These are phyloP conservation scores for Cornus florida DNA, from an alignment of 148 eudicot species.

Conservation along the genomic window DNA sequence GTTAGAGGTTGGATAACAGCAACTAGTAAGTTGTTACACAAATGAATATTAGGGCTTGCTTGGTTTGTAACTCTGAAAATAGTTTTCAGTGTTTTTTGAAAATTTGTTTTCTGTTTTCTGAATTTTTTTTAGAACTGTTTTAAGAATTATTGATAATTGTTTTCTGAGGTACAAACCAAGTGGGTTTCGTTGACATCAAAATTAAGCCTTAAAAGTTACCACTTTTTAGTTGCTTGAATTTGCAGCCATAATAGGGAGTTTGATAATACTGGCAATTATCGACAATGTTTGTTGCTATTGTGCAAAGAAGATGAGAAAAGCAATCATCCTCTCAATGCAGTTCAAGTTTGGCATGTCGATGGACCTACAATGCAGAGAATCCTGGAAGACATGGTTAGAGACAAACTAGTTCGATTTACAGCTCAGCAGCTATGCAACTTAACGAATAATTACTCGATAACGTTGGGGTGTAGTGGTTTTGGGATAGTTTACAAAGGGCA, in stretches of 20 bases:
- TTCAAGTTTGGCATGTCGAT: background rate
- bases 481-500: constrained; percentile 29
- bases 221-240: background rate
- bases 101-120: too few relatives aligned
- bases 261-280: background rate
- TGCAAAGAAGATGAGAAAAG: background rate
- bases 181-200: background rate
- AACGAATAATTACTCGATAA: background rate
- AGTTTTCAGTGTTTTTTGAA: too few relatives aligned
- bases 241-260: background rate
- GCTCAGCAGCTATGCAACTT: background rate
- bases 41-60: too few relatives aligned
- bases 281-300: background rate
- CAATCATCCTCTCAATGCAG: background rate
- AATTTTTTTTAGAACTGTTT: too few relatives aligned
- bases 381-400: constrained; percentile 4
- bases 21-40: too few relatives aligned
- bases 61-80: too few relatives aligned
- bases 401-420: background rate
- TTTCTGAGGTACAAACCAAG: too few relatives aligned
- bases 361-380: background rate
- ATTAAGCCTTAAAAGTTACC: too few relatives aligned
- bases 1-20: too few relatives aligned
- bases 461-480: constrained; percentile 22
- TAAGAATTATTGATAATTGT: too few relatives aligned